These are phyloP conservation scores for Talaromyces verruculosus DNA, from an alignment of 2,329 filamentous ascomycete species.

Conservation along the genomic window DNA sequence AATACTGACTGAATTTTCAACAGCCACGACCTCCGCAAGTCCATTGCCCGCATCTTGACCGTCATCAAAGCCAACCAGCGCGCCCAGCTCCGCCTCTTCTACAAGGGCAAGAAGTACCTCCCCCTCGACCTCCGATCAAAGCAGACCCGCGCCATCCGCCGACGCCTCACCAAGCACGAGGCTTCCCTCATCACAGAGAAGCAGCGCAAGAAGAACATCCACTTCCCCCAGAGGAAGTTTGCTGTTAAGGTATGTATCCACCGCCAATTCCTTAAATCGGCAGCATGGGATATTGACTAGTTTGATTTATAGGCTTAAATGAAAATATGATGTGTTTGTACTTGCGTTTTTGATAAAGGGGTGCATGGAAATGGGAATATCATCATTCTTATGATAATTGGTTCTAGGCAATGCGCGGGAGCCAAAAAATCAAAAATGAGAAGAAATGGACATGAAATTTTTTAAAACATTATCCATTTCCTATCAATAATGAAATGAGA, in stretches of 20 bases:
- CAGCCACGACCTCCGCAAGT: conserved; percentile 99
- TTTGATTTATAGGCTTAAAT: conserved; percentile 12
- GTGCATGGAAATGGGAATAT: conserved; percentile 20
- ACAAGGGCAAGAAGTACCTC: conserved; percentile 99
- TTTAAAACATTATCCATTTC: conserved; percentile 11
- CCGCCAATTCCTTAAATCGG: background rate
- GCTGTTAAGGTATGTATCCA: conserved; percentile 86
- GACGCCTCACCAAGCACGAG: conserved; percentile 91
- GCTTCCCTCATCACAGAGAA: conserved; percentile 81
- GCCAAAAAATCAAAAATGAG: conserved; percentile 13
- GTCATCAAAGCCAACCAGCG: conserved; percentile 99
- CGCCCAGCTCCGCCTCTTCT: conserved; percentile 96
- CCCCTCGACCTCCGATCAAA: conserved; percentile 98
- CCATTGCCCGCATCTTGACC: conserved; percentile 96
- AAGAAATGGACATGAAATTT: conserved; percentile 13
- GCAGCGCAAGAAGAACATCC: conserved; percentile 90
- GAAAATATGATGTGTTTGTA: conserved; percentile 20
- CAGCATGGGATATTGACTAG: too few species aligned
- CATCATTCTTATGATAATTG: conserved; percentile 15
- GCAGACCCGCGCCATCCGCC: conserved; percentile 96
- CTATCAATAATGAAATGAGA: conserved; percentile 16
- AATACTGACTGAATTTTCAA: conserved; percentile 18
- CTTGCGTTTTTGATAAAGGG: conserved; percentile 20
- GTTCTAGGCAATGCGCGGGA: conserved; percentile 9
- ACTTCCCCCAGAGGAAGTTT: conserved; percentile 99